phyloP scores from a whole-genome alignment of 2,329 filamentous ascomycete species.

The Grosmannia clavigera region DNA sequence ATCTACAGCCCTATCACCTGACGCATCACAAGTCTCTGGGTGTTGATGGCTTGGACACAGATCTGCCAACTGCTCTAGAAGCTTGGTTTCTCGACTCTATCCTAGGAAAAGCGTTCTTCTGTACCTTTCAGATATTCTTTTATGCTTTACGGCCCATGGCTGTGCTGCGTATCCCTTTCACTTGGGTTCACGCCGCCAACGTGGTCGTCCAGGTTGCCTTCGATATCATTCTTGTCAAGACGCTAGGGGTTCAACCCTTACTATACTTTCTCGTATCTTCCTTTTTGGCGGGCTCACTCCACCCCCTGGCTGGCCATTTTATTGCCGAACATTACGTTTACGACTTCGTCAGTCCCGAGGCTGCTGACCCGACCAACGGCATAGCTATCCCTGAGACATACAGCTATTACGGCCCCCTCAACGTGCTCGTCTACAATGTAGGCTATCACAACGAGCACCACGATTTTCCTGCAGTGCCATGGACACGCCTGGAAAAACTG shows the following conservation, averaged over 20 bases:
- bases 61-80: conserved; percentile 85
- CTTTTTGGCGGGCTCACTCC: conserved; percentile 85
- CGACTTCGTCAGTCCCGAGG: conserved; percentile 43
- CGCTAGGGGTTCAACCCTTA: conserved; percentile 51
- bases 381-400: conserved; percentile 82
- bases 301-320: conserved; percentile 93
- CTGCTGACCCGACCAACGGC: conserved; percentile 43
- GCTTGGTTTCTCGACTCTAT: conserved; percentile 89
- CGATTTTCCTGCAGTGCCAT: conserved; percentile 93
- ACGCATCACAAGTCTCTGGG: conserved; percentile 98
- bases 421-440: conserved; percentile 91
- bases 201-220: conserved; percentile 65
- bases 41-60: conserved; percentile 89
- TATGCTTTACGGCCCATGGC: conserved; percentile 94
- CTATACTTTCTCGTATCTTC: conserved; percentile 79
- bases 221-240: conserved; percentile 55
- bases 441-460: conserved; percentile 98
- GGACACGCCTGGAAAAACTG: conserved; percentile 72
- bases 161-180: conserved; percentile 81
- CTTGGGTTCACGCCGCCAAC: conserved; percentile 73
- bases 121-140: conserved; percentile 98
- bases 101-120: conserved; percentile 95
- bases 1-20: conserved; percentile 72
- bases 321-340: conserved; percentile 96
- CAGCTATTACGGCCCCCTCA: conserved; percentile 90